Conservation (phyloP, 2,329 filamentous ascomycete genomes). For the Trichoderma cornu-damae region DNA sequence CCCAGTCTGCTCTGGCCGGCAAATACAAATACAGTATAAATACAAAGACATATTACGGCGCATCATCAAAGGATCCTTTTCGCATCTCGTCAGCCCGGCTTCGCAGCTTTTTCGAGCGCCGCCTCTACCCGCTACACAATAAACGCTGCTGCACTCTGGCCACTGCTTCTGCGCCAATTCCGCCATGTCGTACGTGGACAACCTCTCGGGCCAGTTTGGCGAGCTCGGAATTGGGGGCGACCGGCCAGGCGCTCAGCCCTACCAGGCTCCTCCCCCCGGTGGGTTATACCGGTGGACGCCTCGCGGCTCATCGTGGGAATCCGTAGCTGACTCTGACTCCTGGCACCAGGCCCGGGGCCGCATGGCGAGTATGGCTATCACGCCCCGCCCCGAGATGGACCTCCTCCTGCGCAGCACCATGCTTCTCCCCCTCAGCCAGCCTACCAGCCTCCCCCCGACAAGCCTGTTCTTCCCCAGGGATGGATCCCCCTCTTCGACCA, state of each 20-base stretch:
- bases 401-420: slow-evolving; percentile 21
- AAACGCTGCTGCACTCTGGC: too few relatives aligned
- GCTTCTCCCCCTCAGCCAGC: slow-evolving; percentile 24
- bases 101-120: background rate
- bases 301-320: too few relatives aligned
- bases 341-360: background rate
- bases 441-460: slow-evolving; percentile 35
- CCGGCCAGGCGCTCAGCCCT: slow-evolving; percentile 12
- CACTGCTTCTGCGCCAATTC: background rate
- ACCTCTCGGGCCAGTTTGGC: slow-evolving; percentile 10
- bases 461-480: slow-evolving; percentile 52
- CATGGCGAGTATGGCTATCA: slow-evolving; percentile 22
- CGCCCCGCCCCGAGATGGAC: slow-evolving; percentile 22
- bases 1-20: background rate
- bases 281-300: too few relatives aligned
- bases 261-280: slow-evolving; percentile 10
- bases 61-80: background rate
- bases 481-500: slow-evolving; percentile 62
- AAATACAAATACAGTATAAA: background rate
- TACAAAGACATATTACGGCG: background rate
- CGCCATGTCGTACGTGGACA: slow-evolving; percentile 12
- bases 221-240: slow-evolving; percentile 1
- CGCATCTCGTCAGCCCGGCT: background rate
- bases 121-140: background rate
- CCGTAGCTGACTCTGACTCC: background rate